phyloP scores from a whole-genome alignment of 768 basidiomycete genomes.

The Naganishia onofrii region DNA sequence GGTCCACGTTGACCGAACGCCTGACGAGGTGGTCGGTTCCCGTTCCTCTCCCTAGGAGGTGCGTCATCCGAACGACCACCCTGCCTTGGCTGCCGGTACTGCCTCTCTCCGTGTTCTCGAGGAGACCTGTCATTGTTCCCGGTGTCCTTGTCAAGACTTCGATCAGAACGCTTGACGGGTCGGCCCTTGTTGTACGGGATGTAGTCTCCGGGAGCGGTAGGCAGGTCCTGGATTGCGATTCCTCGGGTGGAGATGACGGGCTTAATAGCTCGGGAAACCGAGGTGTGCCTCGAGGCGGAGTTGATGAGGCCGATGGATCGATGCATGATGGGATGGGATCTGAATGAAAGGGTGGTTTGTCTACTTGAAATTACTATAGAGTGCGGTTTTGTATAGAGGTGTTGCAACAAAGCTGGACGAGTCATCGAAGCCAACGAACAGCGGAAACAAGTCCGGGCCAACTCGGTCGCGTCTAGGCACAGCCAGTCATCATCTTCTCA shows the following conservation, averaged over 20 bases:
- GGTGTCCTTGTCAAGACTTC: constrained; percentile 15
- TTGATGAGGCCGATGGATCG: constrained; percentile 10
- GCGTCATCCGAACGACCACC: neutral
- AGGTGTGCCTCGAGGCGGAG: constrained; percentile 17
- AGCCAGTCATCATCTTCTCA: neutral
- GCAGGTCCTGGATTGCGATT: constrained; percentile 9
- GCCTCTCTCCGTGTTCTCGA: neutral
- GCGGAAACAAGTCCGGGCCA: neutral
- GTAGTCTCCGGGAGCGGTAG: constrained; percentile 17
- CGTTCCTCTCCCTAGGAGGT: neutral
- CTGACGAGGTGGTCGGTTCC: neutral
- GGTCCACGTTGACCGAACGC: neutral
- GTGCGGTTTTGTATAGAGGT: no score
- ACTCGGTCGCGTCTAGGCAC: constrained; percentile 7
- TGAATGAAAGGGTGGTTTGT: neutral
- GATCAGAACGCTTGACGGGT: constrained; percentile 16
- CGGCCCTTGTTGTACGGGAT: constrained; percentile 21
- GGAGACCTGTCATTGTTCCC: constrained; percentile 1
- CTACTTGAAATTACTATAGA: no score
- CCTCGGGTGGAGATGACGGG: constrained; percentile 7
- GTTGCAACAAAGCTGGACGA: neutral
- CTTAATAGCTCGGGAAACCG: constrained; percentile 10
- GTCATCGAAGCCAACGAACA: constrained; percentile 5
- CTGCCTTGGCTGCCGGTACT: neutral
- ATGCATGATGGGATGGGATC: neutral